A percentile compares a stretch with the other conserved stretches of the same genome.
These are phyloP conservation scores for Eimeria maxima DNA, from an alignment of 169 alveolate species.

Conservation along the genomic window DNA sequence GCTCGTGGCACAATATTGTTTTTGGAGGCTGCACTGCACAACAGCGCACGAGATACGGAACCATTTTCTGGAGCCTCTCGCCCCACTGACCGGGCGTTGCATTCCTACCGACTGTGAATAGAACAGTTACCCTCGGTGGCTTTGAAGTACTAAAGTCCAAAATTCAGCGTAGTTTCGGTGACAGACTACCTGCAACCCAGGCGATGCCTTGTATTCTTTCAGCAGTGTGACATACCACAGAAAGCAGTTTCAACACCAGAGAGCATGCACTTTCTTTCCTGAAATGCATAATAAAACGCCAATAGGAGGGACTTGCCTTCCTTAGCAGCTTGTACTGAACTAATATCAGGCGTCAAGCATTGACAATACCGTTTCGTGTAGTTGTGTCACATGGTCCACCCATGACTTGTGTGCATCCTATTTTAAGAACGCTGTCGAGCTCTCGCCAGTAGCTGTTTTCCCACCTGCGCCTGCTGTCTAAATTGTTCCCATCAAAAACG, in stretches of 20 bases:
- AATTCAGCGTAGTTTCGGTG: background rate
- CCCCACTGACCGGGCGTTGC: background rate
- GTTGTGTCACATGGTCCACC: no score
- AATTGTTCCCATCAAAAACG: no score
- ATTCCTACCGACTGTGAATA: background rate
- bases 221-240: background rate
- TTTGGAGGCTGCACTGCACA: background rate
- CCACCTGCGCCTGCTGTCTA: background rate
- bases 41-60: background rate
- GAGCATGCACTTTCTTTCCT: background rate
- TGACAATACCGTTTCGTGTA: no score
- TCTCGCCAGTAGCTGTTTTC: background rate
- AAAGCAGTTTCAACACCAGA: background rate
- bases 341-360: no score
- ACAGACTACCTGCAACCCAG: background rate
- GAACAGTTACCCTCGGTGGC: background rate
- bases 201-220: background rate
- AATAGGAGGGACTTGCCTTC: no score
- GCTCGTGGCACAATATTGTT: background rate
- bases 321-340: background rate
- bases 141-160: background rate
- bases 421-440: no score
- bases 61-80: background rate
- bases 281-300: background rate
- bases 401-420: no score